Base-by-base conservation (phyloP, 768 basidiomycete species). In the Russula griseocarnosa region DNA sequence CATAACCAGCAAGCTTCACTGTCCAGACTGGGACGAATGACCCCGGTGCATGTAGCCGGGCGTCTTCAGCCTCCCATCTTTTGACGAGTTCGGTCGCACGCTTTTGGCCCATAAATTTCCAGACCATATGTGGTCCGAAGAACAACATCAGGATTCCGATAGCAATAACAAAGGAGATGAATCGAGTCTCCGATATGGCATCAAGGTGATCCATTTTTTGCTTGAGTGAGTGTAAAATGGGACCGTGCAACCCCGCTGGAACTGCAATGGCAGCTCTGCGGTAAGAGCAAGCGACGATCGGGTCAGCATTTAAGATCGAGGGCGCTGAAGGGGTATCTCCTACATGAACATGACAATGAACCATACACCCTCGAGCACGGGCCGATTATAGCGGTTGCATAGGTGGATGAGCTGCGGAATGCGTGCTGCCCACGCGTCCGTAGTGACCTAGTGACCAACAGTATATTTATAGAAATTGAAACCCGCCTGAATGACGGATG, bases 341-440 rank as follows among this genome's bases (percentile, higher is more conserved):
- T 67, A 83, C 83, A 78, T 42, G 30, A 83, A 47, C 42, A 72
- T 71, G 60, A 77, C n/a, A 22, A 74, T 20, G 16, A 77, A 62
- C 75, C 79, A 84, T 49, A 74, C 60, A 26, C 76, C 71, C 65
- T 84, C 83, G 61, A 84, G 72, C 16, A 70, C 62, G 7, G 79
- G 80, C 55, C 78, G 77, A 67, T 76, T 73, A 68, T 78, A 82
- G 7, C 73, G 76, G 14, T 74, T 73, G 18, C 76, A 75, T 32
- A 77, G 65, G 22, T 69, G 69, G 7, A 73, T 70, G 49, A 83
- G 74, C 11, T 73, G 69, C 32, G 76, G 72, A 38, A 82, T 60
- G 34, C 83, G 78, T 10, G 68, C 68, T 38, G 72, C 74, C 83
- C 83, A 84, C 6, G 73, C 73, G 55, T 79, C 78, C 5, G 74